phyloP scores from a whole-genome alignment of 208 protist genomes.

The Ichthyophonus hoferi region DNA sequence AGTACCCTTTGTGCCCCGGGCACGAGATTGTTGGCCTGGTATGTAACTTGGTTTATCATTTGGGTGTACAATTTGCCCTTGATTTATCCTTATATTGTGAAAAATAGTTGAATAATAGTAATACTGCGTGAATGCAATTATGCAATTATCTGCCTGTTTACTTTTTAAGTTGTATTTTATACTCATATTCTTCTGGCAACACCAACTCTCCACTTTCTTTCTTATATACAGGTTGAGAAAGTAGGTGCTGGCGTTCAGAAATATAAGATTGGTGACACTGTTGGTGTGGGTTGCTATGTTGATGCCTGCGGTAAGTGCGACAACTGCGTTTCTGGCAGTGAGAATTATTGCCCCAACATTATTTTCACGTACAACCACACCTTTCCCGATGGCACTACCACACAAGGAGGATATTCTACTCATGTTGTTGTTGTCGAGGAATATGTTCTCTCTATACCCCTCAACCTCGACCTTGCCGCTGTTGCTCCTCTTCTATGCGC shows the following conservation, averaged over 20 bases:
- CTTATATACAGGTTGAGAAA: not conserved
- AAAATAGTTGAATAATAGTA: no score
- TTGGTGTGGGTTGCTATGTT: slow-evolving; percentile 78
- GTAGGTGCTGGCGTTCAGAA: slow-evolving; percentile 61
- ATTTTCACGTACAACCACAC: slow-evolving; percentile 65
- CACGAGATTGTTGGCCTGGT: slow-evolving; percentile 45
- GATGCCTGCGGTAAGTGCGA: slow-evolving; percentile 65
- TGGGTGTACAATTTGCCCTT: no score
- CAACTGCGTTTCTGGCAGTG: slow-evolving; percentile 60
- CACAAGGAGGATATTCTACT: slow-evolving; percentile 20
- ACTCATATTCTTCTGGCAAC: no score
- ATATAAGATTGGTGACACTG: slow-evolving; percentile 71
- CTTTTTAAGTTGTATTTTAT: no score
- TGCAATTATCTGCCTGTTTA: no score
- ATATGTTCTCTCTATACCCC: slow-evolving; percentile 40
- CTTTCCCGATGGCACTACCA: slow-evolving; percentile 49
- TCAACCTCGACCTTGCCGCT: not conserved
- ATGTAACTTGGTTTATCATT: no score
- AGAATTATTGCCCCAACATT: slow-evolving; percentile 70
- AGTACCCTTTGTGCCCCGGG: slow-evolving; percentile 38
- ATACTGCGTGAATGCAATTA: no score
- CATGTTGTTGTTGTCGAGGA: slow-evolving; percentile 23
- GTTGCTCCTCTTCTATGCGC: slow-evolving; percentile 47
- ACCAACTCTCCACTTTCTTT: no score
- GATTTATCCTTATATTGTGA: no score